A percentile compares a stretch with the other conserved stretches of the same genome.
These are phyloP conservation scores for Plantago lanceolata DNA, from an alignment of 305 asterid genomes.

Conservation along the genomic window DNA sequence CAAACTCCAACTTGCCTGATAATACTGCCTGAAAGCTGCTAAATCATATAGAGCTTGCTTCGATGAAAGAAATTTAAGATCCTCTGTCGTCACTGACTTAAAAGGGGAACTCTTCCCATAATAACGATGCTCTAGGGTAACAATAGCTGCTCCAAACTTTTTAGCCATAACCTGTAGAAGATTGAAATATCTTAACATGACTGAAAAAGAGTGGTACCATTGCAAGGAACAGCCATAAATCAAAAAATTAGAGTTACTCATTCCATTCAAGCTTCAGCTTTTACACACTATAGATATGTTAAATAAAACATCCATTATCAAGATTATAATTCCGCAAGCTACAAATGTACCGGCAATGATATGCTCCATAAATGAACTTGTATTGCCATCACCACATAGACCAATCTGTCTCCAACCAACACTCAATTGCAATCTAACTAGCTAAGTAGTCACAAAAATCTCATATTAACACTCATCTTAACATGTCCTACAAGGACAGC, in stretches of 20 bases:
- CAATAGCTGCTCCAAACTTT: slow-evolving; percentile 89
- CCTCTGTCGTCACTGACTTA: slow-evolving; percentile 56
- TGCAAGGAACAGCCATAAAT: slow-evolving; percentile 1
- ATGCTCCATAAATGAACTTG: too few species aligned
- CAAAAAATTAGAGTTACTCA: slow-evolving; percentile 15
- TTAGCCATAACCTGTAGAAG: slow-evolving; percentile 72
- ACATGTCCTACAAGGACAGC: too few species aligned
- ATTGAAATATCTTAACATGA: slow-evolving; percentile 27
- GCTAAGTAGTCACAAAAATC: too few species aligned
- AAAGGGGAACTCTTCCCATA: slow-evolving; percentile 92
- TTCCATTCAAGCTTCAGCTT: slow-evolving; percentile 17
- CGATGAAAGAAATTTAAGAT: slow-evolving; percentile 83
- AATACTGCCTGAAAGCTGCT: slow-evolving; percentile 81
- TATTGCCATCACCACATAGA: too few species aligned
- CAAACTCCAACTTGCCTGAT: slow-evolving; percentile 56
- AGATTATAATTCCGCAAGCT: too few species aligned
- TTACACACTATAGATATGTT: background rate
- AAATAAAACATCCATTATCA: too few species aligned
- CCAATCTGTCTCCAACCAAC: too few species aligned
- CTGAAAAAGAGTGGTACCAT: slow-evolving; percentile 10
- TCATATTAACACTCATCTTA: too few species aligned
- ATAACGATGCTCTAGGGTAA: slow-evolving; percentile 87
- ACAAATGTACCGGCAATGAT: too few species aligned
- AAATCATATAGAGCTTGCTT: slow-evolving; percentile 94
- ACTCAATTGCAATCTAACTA: too few species aligned